phyloP scores from a whole-genome alignment of 2,329 filamentous ascomycete genomes.

The Fusarium duplospermum region DNA sequence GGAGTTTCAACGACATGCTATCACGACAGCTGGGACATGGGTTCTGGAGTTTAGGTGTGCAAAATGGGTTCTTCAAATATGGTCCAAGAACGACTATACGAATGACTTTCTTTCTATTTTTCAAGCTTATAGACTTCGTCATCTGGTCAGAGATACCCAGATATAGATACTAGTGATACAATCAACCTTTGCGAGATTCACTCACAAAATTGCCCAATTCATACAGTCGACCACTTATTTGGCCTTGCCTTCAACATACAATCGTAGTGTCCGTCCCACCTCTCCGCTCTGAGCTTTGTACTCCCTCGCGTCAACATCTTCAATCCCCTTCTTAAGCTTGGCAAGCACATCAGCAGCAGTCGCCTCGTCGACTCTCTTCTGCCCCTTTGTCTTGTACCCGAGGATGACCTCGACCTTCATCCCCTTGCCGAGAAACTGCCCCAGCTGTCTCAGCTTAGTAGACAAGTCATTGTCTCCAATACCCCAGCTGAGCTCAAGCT shows the following conservation, averaged over 20 bases:
- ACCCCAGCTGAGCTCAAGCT: constrained; percentile 91
- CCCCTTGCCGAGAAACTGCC: constrained; percentile 78
- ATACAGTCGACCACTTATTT: constrained; percentile 8
- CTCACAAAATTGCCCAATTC: neutral
- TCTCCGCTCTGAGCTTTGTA: constrained; percentile 58
- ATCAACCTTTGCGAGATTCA: neutral
- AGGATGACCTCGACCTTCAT: constrained; percentile 80
- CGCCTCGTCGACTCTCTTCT: constrained; percentile 66
- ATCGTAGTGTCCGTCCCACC: constrained; percentile 55
- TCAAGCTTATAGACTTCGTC: constrained; percentile 30
- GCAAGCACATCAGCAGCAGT: constrained; percentile 70
- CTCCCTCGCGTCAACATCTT: constrained; percentile 56
- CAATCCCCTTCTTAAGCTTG: constrained; percentile 50
- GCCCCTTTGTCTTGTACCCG: constrained; percentile 70
- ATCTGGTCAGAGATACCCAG: constrained; percentile 36
- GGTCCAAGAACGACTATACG: constrained; percentile 27
- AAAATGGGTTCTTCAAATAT: constrained; percentile 39
- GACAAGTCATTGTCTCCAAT: constrained; percentile 80
- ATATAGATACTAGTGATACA: constrained; percentile 38
- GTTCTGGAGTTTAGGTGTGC: constrained; percentile 42
- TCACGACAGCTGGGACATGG: constrained; percentile 8
- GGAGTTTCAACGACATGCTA: neutral
- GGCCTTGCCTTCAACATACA: constrained; percentile 56
- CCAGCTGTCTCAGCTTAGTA: constrained; percentile 76
- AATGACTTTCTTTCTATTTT: constrained; percentile 21